These are phyloP conservation scores for Penicillium hesseltinei DNA, from an alignment of 2,329 filamentous ascomycete genomes.

Conservation along the genomic window DNA sequence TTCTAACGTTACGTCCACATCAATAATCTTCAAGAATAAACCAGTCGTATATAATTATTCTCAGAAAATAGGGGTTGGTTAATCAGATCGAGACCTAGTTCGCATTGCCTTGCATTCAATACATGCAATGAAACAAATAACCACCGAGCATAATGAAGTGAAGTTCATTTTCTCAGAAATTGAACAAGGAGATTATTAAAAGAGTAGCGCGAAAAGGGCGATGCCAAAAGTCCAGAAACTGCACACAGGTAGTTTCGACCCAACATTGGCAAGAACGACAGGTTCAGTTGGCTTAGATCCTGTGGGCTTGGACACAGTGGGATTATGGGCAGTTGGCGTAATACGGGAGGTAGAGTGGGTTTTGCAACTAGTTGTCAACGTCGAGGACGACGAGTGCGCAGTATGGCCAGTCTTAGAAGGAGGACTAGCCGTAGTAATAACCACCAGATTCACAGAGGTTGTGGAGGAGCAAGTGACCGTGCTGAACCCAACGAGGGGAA, in stretches of 20 bases:
- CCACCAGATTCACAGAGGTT: slow-evolving; percentile 24
- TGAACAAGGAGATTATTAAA: neutral
- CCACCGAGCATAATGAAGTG: neutral
- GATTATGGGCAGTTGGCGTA: neutral
- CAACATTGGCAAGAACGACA: neutral
- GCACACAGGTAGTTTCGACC: neutral
- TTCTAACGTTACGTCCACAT: neutral
- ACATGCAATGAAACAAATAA: neutral
- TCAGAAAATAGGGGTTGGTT: neutral
- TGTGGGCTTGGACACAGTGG: neutral
- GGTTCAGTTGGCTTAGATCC: neutral
- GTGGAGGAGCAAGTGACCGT: slow-evolving; percentile 27
- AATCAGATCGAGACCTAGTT: neutral
- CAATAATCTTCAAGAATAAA: neutral
- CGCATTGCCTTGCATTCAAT: neutral
- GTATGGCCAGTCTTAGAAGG: neutral
- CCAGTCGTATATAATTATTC: neutral
- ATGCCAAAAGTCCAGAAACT: neutral
- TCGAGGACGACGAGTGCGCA: neutral
- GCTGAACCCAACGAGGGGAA: slow-evolving; percentile 42
- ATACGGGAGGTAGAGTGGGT: neutral
- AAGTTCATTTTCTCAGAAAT: neutral
- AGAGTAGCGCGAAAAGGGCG: neutral
- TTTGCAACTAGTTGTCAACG: neutral
- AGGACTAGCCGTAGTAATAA: neutral